Evolutionary conservation across 805 yeast genomes (phyloP), one percentile per base, ranked within the genome.

Genomic region (Candida bentonensis): DNA sequence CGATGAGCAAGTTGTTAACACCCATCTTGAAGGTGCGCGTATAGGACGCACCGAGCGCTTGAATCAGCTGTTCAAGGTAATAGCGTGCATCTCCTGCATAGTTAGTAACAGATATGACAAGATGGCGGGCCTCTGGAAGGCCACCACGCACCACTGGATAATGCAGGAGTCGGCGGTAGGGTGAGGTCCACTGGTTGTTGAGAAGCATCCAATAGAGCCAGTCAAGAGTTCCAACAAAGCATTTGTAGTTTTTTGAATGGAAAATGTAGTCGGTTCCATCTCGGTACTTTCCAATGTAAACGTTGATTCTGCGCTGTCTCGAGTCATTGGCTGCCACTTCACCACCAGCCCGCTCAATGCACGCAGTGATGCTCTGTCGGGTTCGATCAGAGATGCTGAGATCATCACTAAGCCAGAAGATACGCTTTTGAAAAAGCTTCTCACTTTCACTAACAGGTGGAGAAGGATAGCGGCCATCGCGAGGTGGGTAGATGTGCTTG

Each of bases 41-140:
- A 58, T 82, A 85, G 0, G 62, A 62, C 0, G 89, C 96, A 2
- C 97, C 96, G 53, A 85, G 57, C 0, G 80, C 67, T 20, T 67
- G 66, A 2, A 82, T 74, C 11, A 89, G 64, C 41, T 68, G 68
- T 44, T 78, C 76, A 27, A 92, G 62, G 53, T 85, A 89, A 30
- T 67, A 64, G 39, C 98, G 65, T 1, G 94, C 82, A 55, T 82
- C 92, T 0, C 96, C 96, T 21, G 82, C 73, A 56, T 83, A 87
- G 53, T 86, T 85, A 0, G 96, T 79, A 2, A 84, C 73, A 7
- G 86, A 70, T 9, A 86, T 72, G 2, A 68, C 63, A 30, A 76
- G 59, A n/a, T 72, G 68, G 15, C 64, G 62, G 67, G 82, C 73
- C 3, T 69, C 76, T 1, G 72, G 65, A 2, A 85, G 52, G 0